Base-by-base conservation (phyloP, 495 filamentous ascomycete genomes). In the Penicillium soppii region DNA sequence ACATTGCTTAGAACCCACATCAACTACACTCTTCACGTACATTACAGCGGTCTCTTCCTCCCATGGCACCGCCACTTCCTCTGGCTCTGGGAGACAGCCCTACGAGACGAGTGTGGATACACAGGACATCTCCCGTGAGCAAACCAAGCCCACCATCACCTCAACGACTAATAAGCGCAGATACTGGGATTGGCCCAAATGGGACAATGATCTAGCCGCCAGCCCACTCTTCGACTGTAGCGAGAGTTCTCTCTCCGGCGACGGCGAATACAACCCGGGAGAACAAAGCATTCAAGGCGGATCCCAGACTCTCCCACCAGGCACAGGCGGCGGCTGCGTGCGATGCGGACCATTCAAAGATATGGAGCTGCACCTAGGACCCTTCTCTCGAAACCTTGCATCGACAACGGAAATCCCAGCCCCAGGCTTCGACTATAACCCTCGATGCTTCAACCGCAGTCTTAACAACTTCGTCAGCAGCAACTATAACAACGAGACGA, bases 41-140 rank as follows among this genome's bases (percentile, higher is more conserved):
- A 73, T 39, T 52, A 58, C 27, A 68, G 51, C 37, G 68, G 67
- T 4, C 36, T 70, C 50, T 86, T 90, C 64, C 68, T 87, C 21
- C 65, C 79, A 0, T 89, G 85, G 84, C 86, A 91, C 54, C 75
- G 87, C 16, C 83, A 82, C 47, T 87, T 83, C 55, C 62, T 79
- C 20, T 75, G 70, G 47, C 63, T 74, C 2, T 88, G 78, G 64
- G 86, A 90, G 61, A 74, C 75, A 48, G 81, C 85, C 3, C 70
- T 91, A 13, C 70, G 73, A 8, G 75, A 84, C 4, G 86, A 91
- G 58, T 91, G 87, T 56, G 82, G 82, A 21, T 89, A 87, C 55
- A 74, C 51, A 1, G 84, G 82, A 10, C 67, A 66, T 45, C 76
- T 81, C 1, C 66, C 66, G 57, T 68, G 23, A 37, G 59, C 26